phyloP scores from a whole-genome alignment of 768 basidiomycete genomes.

The Kondoa malvinella region DNA sequence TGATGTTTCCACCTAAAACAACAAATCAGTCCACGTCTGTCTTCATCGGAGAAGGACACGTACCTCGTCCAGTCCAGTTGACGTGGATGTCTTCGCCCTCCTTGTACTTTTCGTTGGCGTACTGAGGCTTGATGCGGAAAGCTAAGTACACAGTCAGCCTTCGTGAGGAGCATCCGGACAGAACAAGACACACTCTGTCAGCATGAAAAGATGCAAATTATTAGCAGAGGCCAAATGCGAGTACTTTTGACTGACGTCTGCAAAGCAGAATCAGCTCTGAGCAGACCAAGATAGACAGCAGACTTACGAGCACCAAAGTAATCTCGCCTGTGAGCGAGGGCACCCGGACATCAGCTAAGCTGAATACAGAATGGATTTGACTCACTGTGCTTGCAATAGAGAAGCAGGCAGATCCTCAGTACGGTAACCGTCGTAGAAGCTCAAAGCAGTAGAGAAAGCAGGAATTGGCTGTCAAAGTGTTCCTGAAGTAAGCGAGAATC shows the following conservation, averaged over 20 bases:
- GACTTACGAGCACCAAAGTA: slow-evolving; percentile 62
- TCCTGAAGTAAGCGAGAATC: too few relatives aligned
- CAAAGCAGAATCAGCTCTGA: neutral
- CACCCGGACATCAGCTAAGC: neutral
- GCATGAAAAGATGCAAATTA: neutral
- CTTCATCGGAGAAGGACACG: neutral
- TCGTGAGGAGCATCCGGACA: slow-evolving; percentile 38
- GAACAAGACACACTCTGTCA: neutral
- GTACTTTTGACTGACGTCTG: neutral
- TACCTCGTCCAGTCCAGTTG: slow-evolving; percentile 95
- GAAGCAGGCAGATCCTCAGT: slow-evolving; percentile 87
- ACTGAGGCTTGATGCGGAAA: slow-evolving; percentile 81
- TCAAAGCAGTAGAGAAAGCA: slow-evolving; percentile 91
- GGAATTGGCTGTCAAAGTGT: slow-evolving; percentile 60
- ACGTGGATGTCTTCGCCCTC: slow-evolving; percentile 44
- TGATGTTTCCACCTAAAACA: neutral
- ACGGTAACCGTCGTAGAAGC: slow-evolving; percentile 98
- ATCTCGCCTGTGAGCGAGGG: slow-evolving; percentile 45
- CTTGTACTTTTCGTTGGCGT: slow-evolving; percentile 48
- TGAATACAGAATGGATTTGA: slow-evolving; percentile 32
- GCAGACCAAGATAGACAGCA: neutral
- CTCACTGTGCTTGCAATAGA: slow-evolving; percentile 68
- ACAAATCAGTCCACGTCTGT: neutral
- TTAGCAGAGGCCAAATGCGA: neutral
- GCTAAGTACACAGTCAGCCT: slow-evolving; percentile 35